phyloP scores from a whole-genome alignment of 2,329 filamentous ascomycete genomes.

The Colletotrichum theobromicola region DNA sequence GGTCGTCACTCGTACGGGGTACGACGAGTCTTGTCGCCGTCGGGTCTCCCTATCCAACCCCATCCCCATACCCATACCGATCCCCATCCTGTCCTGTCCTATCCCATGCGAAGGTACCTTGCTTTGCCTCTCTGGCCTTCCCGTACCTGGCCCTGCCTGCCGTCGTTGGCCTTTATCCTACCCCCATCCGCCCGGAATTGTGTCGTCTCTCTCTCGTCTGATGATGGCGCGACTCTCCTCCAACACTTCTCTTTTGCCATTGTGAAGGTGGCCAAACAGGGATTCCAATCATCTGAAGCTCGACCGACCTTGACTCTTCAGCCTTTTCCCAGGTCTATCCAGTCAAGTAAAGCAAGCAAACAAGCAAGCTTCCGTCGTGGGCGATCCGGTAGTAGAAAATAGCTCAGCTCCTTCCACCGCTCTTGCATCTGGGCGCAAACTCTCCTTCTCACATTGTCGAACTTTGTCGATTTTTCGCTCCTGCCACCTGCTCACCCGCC shows the following conservation, averaged over 20 bases:
- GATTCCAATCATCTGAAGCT: neutral
- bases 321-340: neutral
- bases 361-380: neutral
- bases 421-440: neutral
- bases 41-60: neutral
- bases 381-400: neutral
- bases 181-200: neutral
- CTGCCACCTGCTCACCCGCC: neutral
- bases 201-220: conserved; percentile 15
- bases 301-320: neutral
- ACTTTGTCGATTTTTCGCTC: neutral
- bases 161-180: neutral
- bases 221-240: conserved; percentile 9
- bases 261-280: neutral
- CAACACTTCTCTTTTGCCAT: neutral
- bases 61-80: neutral
- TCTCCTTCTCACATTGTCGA: neutral
- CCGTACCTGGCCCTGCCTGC: neutral
- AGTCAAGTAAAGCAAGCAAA: neutral
- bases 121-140: neutral
- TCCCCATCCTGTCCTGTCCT: neutral
- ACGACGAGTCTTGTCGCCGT: neutral
- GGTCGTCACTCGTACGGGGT: neutral
- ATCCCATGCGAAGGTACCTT: neutral
- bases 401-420: neutral